Conservation (phyloP, 2,329 filamentous ascomycete species). For the Dryadomyces quercus-mongolicae region DNA sequence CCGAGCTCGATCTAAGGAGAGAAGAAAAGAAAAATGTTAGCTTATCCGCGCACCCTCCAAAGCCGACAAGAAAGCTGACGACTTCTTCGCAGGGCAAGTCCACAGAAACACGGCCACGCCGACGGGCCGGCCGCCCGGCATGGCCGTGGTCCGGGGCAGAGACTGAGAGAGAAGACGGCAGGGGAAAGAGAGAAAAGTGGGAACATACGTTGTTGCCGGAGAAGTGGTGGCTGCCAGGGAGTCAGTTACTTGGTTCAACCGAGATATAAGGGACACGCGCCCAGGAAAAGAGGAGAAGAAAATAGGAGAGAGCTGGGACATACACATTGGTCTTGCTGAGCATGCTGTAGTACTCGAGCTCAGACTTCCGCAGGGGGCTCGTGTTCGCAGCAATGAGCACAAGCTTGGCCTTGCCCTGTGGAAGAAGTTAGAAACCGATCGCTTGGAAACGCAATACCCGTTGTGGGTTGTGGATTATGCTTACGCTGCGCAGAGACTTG, state of each 20-base stretch:
- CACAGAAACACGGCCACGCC: slow-evolving; percentile 19
- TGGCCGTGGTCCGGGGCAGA: slow-evolving; percentile 14
- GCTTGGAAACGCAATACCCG: not conserved
- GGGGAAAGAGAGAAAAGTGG: not conserved
- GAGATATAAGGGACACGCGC: not conserved
- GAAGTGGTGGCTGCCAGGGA: slow-evolving; percentile 62
- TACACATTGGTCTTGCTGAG: slow-evolving; percentile 76
- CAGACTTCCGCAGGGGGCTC: slow-evolving; percentile 92
- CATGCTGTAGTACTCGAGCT: slow-evolving; percentile 94
- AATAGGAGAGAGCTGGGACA: not conserved
- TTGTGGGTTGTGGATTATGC: too few species aligned
- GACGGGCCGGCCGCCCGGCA: not conserved
- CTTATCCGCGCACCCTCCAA: slow-evolving; percentile 64
- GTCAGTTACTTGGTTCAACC: not conserved
- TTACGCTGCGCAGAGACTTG: slow-evolving; percentile 14
- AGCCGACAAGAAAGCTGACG: slow-evolving; percentile 48
- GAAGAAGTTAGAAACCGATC: too few species aligned
- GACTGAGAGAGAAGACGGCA: slow-evolving; percentile 12
- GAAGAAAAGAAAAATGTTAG: slow-evolving; percentile 37
- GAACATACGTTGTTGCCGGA: slow-evolving; percentile 93
- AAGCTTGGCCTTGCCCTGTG: slow-evolving; percentile 84
- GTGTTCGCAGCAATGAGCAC: slow-evolving; percentile 89
- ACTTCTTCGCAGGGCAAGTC: slow-evolving; percentile 85
- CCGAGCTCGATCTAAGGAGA: slow-evolving; percentile 98
- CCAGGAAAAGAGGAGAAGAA: not conserved